These are phyloP conservation scores for Brassica nigra DNA, from an alignment of 345 rosid genomes.

Conservation along the genomic window DNA sequence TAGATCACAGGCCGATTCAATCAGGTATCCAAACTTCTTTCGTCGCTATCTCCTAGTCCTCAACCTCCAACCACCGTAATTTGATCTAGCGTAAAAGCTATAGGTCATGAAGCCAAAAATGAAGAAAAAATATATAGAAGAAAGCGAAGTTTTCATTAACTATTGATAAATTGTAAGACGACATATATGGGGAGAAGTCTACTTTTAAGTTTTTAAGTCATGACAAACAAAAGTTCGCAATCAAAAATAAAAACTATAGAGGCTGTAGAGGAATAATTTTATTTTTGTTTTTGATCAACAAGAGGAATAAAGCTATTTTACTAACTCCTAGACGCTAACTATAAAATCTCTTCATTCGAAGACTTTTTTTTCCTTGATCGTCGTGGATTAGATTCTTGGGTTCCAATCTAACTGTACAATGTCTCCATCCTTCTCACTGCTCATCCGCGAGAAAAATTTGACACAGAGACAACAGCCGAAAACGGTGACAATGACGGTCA, in stretches of 20 bases:
- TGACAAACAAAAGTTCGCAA: not conserved
- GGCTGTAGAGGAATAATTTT: not conserved
- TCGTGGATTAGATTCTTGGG: not conserved
- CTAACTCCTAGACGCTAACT: not conserved
- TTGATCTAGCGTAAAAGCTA: too few species aligned
- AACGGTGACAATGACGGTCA: not conserved
- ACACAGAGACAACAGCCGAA: not conserved
- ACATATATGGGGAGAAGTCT: not conserved
- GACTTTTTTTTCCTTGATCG: not conserved
- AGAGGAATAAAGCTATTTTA: not conserved
- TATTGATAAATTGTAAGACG: not conserved
- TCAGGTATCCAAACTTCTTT: too few species aligned
- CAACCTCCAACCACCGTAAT: too few species aligned
- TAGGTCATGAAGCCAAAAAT: too few species aligned
- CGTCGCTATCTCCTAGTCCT: too few species aligned
- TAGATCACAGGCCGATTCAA: too few species aligned
- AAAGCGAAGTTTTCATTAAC: not conserved
- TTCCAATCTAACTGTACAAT: not conserved
- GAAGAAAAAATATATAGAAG: too few species aligned
- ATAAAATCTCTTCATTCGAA: not conserved
- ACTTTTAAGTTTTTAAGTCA: not conserved
- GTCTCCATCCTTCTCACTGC: not conserved
- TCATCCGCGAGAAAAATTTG: not conserved
- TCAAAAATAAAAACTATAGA: not conserved
- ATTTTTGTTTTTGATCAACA: not conserved